Percentiles rank a stretch among this genome's conserved stretches.
Evolutionary conservation across 2,329 filamentous ascomycete species (phyloP).

Genomic region (Neonectria punicea): DNA sequence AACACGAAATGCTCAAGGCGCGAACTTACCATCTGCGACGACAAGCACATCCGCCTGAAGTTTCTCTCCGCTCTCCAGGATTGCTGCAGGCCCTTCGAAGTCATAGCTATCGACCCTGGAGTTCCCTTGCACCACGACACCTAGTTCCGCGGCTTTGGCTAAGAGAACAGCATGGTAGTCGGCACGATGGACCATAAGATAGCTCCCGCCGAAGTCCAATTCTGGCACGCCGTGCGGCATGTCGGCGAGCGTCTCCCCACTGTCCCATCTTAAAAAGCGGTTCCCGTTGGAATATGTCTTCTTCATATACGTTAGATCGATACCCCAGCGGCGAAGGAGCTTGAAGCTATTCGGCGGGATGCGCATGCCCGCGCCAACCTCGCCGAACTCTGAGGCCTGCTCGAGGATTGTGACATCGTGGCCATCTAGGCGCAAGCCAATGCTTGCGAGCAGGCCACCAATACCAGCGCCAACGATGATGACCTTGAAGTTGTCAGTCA

Average conservation of each 20-base stretch:
- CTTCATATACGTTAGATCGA: conserved; percentile 41
- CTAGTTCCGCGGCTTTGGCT: background rate
- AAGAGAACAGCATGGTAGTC: conserved; percentile 9
- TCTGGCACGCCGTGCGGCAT: conserved; percentile 13
- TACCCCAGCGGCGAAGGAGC: conserved; percentile 40
- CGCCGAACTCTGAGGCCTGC: too few species aligned
- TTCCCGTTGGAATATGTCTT: conserved; percentile 38
- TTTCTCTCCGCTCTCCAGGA: background rate
- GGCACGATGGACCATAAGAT: conserved; percentile 11
- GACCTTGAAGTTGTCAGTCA: too few species aligned
- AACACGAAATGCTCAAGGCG: too few species aligned
- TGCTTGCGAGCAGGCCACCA: background rate
- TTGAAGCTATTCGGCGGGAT: conserved; percentile 46
- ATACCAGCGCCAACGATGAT: background rate
- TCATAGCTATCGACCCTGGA: background rate
- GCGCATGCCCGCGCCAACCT: conserved; percentile 40
- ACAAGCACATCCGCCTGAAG: conserved; percentile 51
- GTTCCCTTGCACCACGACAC: background rate
- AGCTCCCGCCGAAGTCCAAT: conserved; percentile 13
- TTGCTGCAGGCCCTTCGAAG: conserved; percentile 6
- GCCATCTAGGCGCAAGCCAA: too few species aligned
- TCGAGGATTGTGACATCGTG: too few species aligned
- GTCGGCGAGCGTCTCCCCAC: conserved; percentile 40
- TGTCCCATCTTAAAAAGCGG: conserved; percentile 43
- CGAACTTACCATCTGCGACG: conserved; percentile 58